These are phyloP conservation scores for Stemphylium beticola DNA, from an alignment of 2,329 filamentous ascomycete species.

Conservation along the genomic window DNA sequence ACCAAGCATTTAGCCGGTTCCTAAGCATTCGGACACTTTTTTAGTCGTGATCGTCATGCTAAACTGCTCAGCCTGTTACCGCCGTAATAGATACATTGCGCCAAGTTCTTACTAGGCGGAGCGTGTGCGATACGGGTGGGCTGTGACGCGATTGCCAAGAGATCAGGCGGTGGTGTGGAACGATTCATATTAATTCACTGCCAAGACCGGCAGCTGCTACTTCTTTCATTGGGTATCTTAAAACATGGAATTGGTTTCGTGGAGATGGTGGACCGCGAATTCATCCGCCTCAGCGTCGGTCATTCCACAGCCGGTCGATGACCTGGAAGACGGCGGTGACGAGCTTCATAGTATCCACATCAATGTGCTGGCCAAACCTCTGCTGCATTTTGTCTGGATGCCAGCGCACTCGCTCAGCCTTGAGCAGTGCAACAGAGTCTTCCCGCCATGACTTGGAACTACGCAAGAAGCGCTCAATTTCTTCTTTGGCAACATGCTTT, in stretches of 20 bases:
- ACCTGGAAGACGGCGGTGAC: constrained; percentile 93
- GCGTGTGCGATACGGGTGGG: neutral
- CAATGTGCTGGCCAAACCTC: constrained; percentile 74
- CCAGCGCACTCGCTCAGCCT: constrained; percentile 88
- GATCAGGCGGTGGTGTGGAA: neutral
- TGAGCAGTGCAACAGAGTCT: constrained; percentile 64
- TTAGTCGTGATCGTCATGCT: constrained; percentile 5
- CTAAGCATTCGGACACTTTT: constrained; percentile 14
- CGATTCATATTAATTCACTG: constrained; percentile 4
- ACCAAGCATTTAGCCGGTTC: constrained; percentile 38
- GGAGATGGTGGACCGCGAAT: neutral
- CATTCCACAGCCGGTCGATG: constrained; percentile 80
- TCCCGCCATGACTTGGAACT: constrained; percentile 53
- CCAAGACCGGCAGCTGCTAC: neutral
- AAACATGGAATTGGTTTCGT: neutral
- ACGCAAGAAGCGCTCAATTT: constrained; percentile 73
- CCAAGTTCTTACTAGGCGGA: constrained; percentile 3
- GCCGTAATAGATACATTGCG: constrained; percentile 19
- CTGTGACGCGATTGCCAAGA: constrained; percentile 7
- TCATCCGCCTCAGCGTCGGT: constrained; percentile 42
- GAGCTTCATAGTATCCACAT: constrained; percentile 72
- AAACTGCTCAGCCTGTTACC: neutral
- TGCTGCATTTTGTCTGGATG: constrained; percentile 99
- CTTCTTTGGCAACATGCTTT: constrained; percentile 62
- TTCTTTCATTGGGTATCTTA: neutral